Evolutionary conservation across 1,284 basidiomycete species (phyloP), one percentile per base, ranked within the genome.

Genomic region (Rhodotorula glutinis): DNA sequence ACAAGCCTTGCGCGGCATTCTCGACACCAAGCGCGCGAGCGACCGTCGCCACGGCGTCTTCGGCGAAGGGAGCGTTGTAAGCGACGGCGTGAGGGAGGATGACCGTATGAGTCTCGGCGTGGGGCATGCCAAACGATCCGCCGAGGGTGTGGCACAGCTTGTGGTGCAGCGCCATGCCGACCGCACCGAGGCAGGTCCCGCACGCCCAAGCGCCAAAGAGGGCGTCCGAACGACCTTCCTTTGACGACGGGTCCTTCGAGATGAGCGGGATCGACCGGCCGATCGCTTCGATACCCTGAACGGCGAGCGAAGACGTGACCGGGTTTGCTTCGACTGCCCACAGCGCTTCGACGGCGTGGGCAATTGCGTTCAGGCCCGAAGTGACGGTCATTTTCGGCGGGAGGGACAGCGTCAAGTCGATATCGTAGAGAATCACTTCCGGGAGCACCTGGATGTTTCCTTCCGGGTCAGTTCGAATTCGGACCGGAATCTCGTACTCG

Each of bases 21-120:
- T 74, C 56, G 16, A 70, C 66, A 2, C 76, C 77, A 27, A 83
- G 74, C 19, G 78, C 78, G 33, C 75, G 74, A 2, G 78, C 77
- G 13, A 81, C 78, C 62, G 78, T 80, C 23, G 69, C 62, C 71
- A 82, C 80, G 19, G 79, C 79, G 17, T 77, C 76, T 8, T 65
- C 63, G 17, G 81, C 78, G 57, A 74, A 77, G 0, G 79, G 79
- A 10, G 79, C 76, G 68, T 83, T 83, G 74, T 82, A 83, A 3
- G 79, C 80, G 44, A 82, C 78, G 1, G 80, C 79, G 67, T 82
- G 81, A 0, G 82, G 81, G 49, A 83, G 79, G 41, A 83, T 76
- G 44, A 83, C 80, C 21, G 82, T 82, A 68, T 83, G 82, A 3
- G 81, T 82, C 67, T 83, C 81, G 19, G 81, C 78, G 67, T 83